Base-by-base conservation (phyloP, 345 rosid genomes). In the Bruguiera gymnorhiza region DNA sequence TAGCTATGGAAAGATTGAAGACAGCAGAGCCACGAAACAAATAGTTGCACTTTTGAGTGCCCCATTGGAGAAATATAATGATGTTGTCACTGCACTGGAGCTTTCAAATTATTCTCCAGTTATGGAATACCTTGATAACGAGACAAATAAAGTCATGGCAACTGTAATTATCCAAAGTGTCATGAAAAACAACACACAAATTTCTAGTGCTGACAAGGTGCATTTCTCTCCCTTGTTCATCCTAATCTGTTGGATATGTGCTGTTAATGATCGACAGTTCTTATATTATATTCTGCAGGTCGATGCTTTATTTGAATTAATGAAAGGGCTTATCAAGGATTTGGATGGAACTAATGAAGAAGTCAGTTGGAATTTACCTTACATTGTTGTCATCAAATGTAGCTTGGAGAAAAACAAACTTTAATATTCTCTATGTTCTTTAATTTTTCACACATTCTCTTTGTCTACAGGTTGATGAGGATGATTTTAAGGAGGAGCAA, bases 401-500 rank as follows among this genome's bases (percentile, higher is more conserved):
- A 23, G 59, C 59, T 23, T 56, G n/a, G 24, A 34, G 13, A 26
- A 24, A 37, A 23, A 19, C 43, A 29, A 61, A 27, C 19, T 16
- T 70, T 16, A 8, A 31, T 24, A 26, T 46, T 23, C 20, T 36
- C 10, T 70, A 11, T 34, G 8, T 60, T 56, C 1, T 8, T 26
- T 56, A 56, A 21, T 27, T 27, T 21, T 56, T 56, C 60, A 11
- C 31, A 3, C 26, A 6, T 20, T 24, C 29, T 27, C 18, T 24
- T 56, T 3, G 26, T 11, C 30, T 56, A 18, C 68, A 95, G 99
- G 78, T 89, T 72, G 98, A 92, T 80, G 93, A 90, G 84, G 97
- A 95, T 70, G 98, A 95, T 80, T 95, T 92, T 73, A 89, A 85
- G 81, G 98, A 89, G 83, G 98, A 92, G 84, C 99, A 95, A 80